Base-by-base conservation (phyloP, 2,329 filamentous ascomycete genomes). In the Massarina eburnea region DNA sequence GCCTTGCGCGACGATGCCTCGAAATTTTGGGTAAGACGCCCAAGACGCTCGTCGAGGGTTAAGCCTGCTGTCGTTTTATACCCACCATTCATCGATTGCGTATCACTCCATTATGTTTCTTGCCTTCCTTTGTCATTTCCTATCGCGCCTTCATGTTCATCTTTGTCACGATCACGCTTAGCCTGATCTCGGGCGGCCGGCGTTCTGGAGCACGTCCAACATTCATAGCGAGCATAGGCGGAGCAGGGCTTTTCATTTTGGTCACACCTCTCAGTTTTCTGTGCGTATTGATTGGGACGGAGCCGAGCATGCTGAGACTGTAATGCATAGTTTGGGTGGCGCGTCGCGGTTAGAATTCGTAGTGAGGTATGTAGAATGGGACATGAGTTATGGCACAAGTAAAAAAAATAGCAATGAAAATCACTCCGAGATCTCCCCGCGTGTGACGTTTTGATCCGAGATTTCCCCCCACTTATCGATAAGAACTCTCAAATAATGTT, bases 1-100 rank as follows among this genome's bases (percentile, higher is more conserved):
- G 85, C 57, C 81, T 99, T 58, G 92, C 94, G 19, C 88, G 92
- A 63, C 83, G 91, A 59, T 97, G 91, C 68, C 79, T 96, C 32
- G 92, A 96, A 71, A 80, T 96, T 3, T 75, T 96, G 26, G 89
- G 88, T 40, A 87, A 89, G 68, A 84, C 80, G 61, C 84, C 86
- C 24, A 92, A 92, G 72, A 79, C 85, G 38, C 85, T 95, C 55
- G 89, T 94, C 54, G 90, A 95, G 71, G 88, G 88, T 32, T 94
- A 56, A 70, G 50, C 14, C 22, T 24, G 39, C 39, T 46, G 43
- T 45, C 49, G 58, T 20, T 34, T 51, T 45, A 61, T 57, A 62
- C 56, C 59, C 59, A 53, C 47, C 46, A 51, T 46, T 50, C 45
- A 52, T 56, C 45, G 52, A 52, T 49, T 36, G 34, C 42, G 51